Base-by-base conservation (phyloP, 106 monocot genomes). In the Allium fistulosum region DNA sequence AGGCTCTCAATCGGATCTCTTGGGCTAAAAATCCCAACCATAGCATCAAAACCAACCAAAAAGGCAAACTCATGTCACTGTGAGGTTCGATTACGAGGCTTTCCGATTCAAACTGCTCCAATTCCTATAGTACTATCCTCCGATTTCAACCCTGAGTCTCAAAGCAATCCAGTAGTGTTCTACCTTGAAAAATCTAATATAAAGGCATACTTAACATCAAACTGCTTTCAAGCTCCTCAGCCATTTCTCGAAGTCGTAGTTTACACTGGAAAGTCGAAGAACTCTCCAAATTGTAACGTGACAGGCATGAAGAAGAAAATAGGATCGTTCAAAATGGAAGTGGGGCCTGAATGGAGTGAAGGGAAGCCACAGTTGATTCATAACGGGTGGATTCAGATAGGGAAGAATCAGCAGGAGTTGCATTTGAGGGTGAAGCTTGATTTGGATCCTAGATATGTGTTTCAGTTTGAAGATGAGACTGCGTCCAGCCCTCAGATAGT, bases 381-480 rank as follows among this genome's bases (percentile, higher is more conserved):
- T 69, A 72, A 78, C 59, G 96, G 96, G n/a, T 96, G 88, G 96
- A 71, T 82, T 26, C 48, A 60, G 26, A 80, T 96, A n/a, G 80
- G 92, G 13, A 80, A 79, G 64, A 71, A 68, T 51, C 75, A 64
- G 10, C 79, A 77, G 3, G 88, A 86, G 70, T 71, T 95, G 57
- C 91, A 95, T 62, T 65, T 91, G 66, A 91, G 70, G 56, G 96
- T 96, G 60, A 88, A 80, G 71, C 64, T 92, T 14, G 92, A 92
- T 66, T 82, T 84, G 4, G 96, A 96, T 62, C 91, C 86, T 18
- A 80, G 96, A 59, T 96, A 91, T 73, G 80, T 96, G 17, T 92
- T 92, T 71, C 77, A 85, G 58, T 95, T 95, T 67, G 85, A 91
- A 49, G 94, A 87, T 51, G 83, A 85, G 61, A 85, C 81, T 4